Conservation (phyloP, 2,329 filamentous ascomycete species). For the Clarireedia hainanense region DNA sequence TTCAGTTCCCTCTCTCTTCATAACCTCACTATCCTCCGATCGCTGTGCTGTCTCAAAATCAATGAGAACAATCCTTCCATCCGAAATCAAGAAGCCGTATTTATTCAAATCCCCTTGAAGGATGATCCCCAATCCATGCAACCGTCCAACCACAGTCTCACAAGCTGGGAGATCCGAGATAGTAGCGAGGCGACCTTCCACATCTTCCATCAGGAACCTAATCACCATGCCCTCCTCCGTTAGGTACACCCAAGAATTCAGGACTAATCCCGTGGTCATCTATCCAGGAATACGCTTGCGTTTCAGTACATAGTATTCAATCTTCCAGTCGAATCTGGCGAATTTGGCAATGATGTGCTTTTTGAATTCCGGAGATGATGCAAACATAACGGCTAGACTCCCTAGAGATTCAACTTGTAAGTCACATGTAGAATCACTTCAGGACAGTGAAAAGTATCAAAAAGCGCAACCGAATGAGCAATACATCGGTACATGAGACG, state of each 20-base stretch:
- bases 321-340: constrained; percentile 12
- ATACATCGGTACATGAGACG: too few relatives aligned
- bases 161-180: constrained; percentile 27
- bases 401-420: too few relatives aligned
- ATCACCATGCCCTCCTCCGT: constrained; percentile 28
- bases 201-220: constrained; percentile 28
- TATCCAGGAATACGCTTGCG: constrained; percentile 18
- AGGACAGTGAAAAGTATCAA: too few relatives aligned
- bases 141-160: constrained; percentile 21
- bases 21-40: constrained; percentile 7
- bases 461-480: too few relatives aligned
- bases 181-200: constrained; percentile 23
- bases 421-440: too few relatives aligned
- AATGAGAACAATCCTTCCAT: constrained; percentile 27
- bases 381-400: not conserved
- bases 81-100: constrained; percentile 31
- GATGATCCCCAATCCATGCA: constrained; percentile 32
- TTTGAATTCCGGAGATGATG: constrained; percentile 10
- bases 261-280: constrained; percentile 14
- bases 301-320: constrained; percentile 10
- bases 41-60: constrained; percentile 29
- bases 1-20: not conserved
- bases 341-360: constrained; percentile 17
- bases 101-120: constrained; percentile 33
- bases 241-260: constrained; percentile 28